Evolutionary conservation across 116 monocot genomes (phyloP), one percentile per base, ranked within the genome.

Genomic region (Iris pallida): DNA sequence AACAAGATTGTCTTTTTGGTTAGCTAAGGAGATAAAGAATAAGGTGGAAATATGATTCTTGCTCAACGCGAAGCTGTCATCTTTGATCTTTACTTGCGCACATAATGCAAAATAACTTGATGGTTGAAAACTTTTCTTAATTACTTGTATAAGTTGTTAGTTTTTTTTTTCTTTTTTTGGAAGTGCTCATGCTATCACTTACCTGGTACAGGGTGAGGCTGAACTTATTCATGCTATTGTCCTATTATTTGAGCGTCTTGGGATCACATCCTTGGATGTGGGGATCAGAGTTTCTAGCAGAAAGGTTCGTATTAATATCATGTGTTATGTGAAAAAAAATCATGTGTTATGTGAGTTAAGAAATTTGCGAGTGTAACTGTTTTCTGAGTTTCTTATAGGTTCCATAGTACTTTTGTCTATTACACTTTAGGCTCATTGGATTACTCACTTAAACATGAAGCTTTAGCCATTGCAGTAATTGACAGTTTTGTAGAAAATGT

Each of bases 211-310:
- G 97, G 97, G 90, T 58, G 97, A 97, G 75, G 92, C 92, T 75
- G 97, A 97, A 73, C 85, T 97, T 65, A 87, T 97, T 74, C 87
- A 85, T 85, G 97, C 97, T 68, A 79, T 92, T 79, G 85, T 97
- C 53, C 79, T 92, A 16, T 74, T 97, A 71, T 92, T 97, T 83
- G 87, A 92, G 69, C 72, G 88, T 13, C 78, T 97, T 59, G 97
- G 97, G 45, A 88, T 97, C 57, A 88, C 82, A 73, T 81, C 92
- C 6, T 42, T 49, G 8, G 97, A 97, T 73, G 97, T 97, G 42
- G 97, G 97, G 20, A 92, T 97, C 52, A 82, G 85, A 78, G 74
- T 97, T 40, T 97, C 97, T 47, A 97, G 97, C 68, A 68, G 97
- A 71, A 97, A 97, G 92, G 97, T 97, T 55, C 20, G 55, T 59